These are phyloP conservation scores for Claviceps africana DNA, from an alignment of 2,329 filamentous ascomycete genomes.

Conservation along the genomic window DNA sequence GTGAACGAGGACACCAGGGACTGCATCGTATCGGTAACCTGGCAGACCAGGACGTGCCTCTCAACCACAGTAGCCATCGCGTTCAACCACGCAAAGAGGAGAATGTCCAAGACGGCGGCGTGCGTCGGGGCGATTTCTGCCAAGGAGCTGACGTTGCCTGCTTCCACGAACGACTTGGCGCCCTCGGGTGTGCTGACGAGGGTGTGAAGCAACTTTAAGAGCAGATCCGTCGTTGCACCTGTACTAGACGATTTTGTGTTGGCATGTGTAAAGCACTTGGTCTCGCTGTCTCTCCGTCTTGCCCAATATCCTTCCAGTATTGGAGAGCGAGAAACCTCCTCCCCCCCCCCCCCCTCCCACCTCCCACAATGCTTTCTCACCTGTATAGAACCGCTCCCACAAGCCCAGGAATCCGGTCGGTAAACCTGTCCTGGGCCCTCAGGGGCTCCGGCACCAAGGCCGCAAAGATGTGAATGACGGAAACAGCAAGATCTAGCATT, in stretches of 20 bases:
- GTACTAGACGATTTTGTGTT: slow-evolving; percentile 23
- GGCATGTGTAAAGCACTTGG: neutral
- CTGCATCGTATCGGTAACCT: slow-evolving; percentile 34
- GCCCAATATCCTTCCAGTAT: no score
- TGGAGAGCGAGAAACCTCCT: no score
- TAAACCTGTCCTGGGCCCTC: slow-evolving; percentile 31
- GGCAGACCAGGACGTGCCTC: slow-evolving; percentile 17
- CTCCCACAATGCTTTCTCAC: no score
- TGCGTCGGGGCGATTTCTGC: slow-evolving; percentile 42
- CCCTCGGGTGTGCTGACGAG: slow-evolving; percentile 40
- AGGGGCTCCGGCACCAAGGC: slow-evolving; percentile 38
- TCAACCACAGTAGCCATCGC: slow-evolving; percentile 22
- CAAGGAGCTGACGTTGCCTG: slow-evolving; percentile 40
- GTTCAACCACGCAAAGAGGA: slow-evolving; percentile 44
- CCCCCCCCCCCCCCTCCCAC: no score
- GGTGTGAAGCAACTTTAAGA: slow-evolving; percentile 43
- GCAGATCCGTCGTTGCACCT: slow-evolving; percentile 34
- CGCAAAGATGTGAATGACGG: slow-evolving; percentile 48
- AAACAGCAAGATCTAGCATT: slow-evolving; percentile 50
- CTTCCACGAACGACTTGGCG: slow-evolving; percentile 30
- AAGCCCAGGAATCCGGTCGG: slow-evolving; percentile 38
- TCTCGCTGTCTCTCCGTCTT: neutral
- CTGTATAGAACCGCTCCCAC: slow-evolving; percentile 39
- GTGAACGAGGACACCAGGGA: slow-evolving; percentile 38
- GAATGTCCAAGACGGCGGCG: slow-evolving; percentile 38